Evolutionary conservation across 345 rosid genomes (phyloP).

Genomic region (Trapa bicornis): DNA sequence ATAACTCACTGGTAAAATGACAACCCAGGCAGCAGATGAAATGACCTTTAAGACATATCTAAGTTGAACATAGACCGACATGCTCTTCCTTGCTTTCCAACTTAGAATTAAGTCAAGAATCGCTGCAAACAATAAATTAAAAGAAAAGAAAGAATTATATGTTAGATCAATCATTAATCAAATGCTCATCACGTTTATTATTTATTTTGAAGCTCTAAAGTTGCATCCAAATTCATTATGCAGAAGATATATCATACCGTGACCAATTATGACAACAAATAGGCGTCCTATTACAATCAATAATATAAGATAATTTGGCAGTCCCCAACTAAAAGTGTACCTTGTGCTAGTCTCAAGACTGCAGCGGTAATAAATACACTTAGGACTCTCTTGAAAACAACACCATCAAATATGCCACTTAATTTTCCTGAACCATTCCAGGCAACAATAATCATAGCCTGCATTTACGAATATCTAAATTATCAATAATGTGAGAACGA

Average conservation of each 20-base stretch:
- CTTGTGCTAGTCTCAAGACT: constrained; percentile 93
- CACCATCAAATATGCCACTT: constrained; percentile 36
- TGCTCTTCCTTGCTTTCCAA: constrained; percentile 76
- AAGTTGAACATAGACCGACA: constrained; percentile 84
- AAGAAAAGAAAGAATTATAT: constrained; percentile 4
- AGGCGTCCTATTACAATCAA: not conserved
- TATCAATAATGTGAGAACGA: not conserved
- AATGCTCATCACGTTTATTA: not conserved
- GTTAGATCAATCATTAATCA: not conserved
- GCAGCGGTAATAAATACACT: constrained; percentile 95
- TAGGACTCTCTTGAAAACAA: constrained; percentile 72
- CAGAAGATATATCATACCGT: not conserved
- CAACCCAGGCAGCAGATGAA: constrained; percentile 95
- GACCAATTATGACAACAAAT: not conserved
- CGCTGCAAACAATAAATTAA: constrained; percentile 42
- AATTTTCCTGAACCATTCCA: constrained; percentile 73
- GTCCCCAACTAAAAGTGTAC: constrained; percentile 16
- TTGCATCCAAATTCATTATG: not conserved
- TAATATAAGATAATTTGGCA: not conserved
- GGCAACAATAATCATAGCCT: constrained; percentile 95
- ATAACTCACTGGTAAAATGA: constrained; percentile 80
- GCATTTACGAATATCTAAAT: constrained; percentile 14
- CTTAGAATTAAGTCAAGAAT: constrained; percentile 80
- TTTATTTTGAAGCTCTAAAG: not conserved
- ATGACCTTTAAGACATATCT: constrained; percentile 85